These are phyloP conservation scores for Cytospora mali DNA, from an alignment of 2,329 filamentous ascomycete genomes.

Conservation along the genomic window DNA sequence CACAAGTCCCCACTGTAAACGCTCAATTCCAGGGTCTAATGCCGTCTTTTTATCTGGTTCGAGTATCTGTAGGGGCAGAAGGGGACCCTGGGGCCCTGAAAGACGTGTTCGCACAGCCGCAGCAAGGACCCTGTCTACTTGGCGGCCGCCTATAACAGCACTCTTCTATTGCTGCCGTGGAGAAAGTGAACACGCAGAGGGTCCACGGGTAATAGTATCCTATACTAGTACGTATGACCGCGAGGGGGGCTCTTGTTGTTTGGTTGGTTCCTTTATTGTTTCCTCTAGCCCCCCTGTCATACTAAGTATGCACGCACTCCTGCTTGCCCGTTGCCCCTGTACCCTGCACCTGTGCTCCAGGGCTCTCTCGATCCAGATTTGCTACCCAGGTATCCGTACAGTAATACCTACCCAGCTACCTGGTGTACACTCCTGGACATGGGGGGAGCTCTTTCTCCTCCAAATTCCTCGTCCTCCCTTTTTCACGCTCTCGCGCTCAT, in stretches of 20 bases:
- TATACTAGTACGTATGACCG: not conserved
- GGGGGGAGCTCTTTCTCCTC: conserved; percentile 11
- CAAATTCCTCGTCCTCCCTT: conserved; percentile 4
- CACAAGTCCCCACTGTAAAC: not conserved
- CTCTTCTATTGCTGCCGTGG: not conserved
- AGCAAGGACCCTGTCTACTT: not conserved
- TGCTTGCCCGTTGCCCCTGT: conserved; percentile 23
- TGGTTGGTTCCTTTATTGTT: not conserved
- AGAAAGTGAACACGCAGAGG: not conserved
- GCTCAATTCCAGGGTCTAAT: not conserved
- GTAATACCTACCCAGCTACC: too few relatives aligned
- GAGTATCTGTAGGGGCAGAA: not conserved
- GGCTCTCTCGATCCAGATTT: conserved; percentile 12
- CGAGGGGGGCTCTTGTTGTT: not conserved
- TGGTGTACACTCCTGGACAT: too few relatives aligned
- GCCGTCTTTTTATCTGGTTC: not conserved
- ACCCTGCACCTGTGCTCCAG: conserved; percentile 21
- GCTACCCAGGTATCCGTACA: not conserved
- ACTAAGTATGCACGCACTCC: conserved; percentile 18
- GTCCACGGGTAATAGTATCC: not conserved
- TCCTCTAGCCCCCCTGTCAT: not conserved
- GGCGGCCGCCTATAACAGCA: not conserved
- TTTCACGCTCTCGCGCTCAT: not conserved
- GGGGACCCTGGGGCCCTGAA: not conserved
- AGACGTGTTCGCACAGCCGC: not conserved